Conservation (phyloP, 805 yeast species). For the Candida krabiensis region DNA sequence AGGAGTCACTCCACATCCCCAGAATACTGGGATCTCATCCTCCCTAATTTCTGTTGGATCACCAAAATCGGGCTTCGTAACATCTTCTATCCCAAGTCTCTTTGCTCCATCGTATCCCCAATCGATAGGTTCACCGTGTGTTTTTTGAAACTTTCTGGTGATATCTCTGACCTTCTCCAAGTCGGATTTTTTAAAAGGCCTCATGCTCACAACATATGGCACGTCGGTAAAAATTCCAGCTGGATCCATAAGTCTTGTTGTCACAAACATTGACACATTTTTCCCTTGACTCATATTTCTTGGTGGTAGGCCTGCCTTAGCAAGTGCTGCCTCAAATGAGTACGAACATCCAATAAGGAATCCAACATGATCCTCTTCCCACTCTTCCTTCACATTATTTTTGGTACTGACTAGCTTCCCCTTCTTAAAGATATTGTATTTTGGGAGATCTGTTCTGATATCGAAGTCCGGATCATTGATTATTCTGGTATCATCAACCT, state of each 20-base stretch:
- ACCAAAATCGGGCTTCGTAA: slow-evolving; percentile 38
- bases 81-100: slow-evolving; percentile 35
- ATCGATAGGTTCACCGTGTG: slow-evolving; percentile 44
- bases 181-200: slow-evolving; percentile 35
- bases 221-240: slow-evolving; percentile 33
- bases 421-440: slow-evolving; percentile 34
- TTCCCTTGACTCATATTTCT: slow-evolving; percentile 22
- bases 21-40: slow-evolving; percentile 42
- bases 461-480: slow-evolving; percentile 25
- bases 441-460: slow-evolving; percentile 36
- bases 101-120: slow-evolving; percentile 41
- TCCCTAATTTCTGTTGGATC: slow-evolving; percentile 31
- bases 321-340: slow-evolving; percentile 39
- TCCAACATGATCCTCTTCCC: slow-evolving; percentile 39
- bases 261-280: slow-evolving; percentile 30
- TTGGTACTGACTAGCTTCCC: slow-evolving; percentile 30
- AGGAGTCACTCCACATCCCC: slow-evolving; percentile 48
- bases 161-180: slow-evolving; percentile 32
- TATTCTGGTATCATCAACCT: slow-evolving; percentile 17
- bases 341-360: slow-evolving; percentile 44
- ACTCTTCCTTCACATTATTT: slow-evolving; percentile 28
- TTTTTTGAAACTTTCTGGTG: slow-evolving; percentile 29
- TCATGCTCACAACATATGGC: slow-evolving; percentile 42
- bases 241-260: slow-evolving; percentile 26
- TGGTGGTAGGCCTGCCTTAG: slow-evolving; percentile 32